Percentiles rank a stretch among this genome's conserved stretches.
Evolutionary conservation across 805 yeast species (phyloP).

Genomic region (Nakazawaea anatomiae): DNA sequence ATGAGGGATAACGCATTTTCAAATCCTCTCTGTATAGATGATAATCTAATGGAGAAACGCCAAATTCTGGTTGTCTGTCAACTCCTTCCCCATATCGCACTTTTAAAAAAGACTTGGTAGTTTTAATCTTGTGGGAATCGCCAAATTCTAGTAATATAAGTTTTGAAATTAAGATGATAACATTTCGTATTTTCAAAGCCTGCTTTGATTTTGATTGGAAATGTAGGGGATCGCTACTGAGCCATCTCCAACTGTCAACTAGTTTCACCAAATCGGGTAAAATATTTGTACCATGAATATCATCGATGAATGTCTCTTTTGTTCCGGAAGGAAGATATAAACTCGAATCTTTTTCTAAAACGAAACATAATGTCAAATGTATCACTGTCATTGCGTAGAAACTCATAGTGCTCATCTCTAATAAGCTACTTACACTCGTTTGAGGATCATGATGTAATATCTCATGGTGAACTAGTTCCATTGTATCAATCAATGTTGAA

Average conservation of each 20-base stretch:
- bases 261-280: slow-evolving; percentile 38
- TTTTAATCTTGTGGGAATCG: slow-evolving; percentile 29
- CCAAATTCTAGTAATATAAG: slow-evolving; percentile 61
- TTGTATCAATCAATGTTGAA: not conserved
- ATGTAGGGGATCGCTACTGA: slow-evolving; percentile 20
- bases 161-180: slow-evolving; percentile 49
- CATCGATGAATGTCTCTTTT: not conserved
- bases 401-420: slow-evolving; percentile 12
- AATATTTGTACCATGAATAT: slow-evolving; percentile 26
- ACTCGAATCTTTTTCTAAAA: slow-evolving; percentile 4
- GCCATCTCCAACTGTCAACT: slow-evolving; percentile 67
- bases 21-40: slow-evolving; percentile 74
- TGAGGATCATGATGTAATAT: slow-evolving; percentile 13
- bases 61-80: slow-evolving; percentile 20
- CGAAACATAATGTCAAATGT: slow-evolving; percentile 13
- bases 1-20: slow-evolving; percentile 69
- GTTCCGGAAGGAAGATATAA: slow-evolving; percentile 7
- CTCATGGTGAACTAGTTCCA: not conserved
- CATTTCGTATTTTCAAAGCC: slow-evolving; percentile 45
- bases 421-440: slow-evolving; percentile 17
- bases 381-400: slow-evolving; percentile 23
- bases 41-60: slow-evolving; percentile 81
- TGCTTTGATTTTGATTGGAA: slow-evolving; percentile 20
- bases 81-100: slow-evolving; percentile 27
- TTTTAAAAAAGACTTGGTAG: slow-evolving; percentile 41